Evolutionary conservation across 345 rosid species (phyloP).

Genomic region (Iberis pinnata): DNA sequence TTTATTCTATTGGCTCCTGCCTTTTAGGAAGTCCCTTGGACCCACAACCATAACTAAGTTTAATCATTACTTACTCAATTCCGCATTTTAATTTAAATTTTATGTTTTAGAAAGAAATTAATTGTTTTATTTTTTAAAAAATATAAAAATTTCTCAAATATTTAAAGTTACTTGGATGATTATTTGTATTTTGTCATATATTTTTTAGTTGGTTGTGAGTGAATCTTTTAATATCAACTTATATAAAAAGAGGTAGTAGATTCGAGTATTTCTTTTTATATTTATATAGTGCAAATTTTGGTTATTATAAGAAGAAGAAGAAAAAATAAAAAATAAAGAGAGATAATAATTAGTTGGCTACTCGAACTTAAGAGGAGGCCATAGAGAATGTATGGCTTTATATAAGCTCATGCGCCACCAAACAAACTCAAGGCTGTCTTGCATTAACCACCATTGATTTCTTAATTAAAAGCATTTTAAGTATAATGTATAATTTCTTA

Average conservation of each 20-base stretch:
- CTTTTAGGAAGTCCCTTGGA: slow-evolving; percentile 17
- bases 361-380: slow-evolving; percentile 8
- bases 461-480: slow-evolving; percentile 18
- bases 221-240: too few relatives aligned
- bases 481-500: slow-evolving; percentile 6
- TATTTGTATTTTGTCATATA: too few relatives aligned
- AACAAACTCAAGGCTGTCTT: slow-evolving; percentile 16
- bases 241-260: too few relatives aligned
- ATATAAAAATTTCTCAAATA: too few relatives aligned
- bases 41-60: too few relatives aligned
- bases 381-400: not conserved
- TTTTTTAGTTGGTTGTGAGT: too few relatives aligned
- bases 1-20: slow-evolving; percentile 16
- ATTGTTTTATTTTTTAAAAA: too few relatives aligned
- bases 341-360: slow-evolving; percentile 12
- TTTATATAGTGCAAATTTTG: not conserved
- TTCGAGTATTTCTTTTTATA: not conserved
- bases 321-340: not conserved
- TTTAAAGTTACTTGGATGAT: too few relatives aligned
- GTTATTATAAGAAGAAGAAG: not conserved
- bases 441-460: slow-evolving; percentile 18
- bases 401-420: slow-evolving; percentile 6
- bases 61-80: too few relatives aligned
- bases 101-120: too few relatives aligned
- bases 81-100: too few relatives aligned